phyloP scores from a whole-genome alignment of 2,329 filamentous ascomycete genomes.

The Escovopsis sp. region DNA sequence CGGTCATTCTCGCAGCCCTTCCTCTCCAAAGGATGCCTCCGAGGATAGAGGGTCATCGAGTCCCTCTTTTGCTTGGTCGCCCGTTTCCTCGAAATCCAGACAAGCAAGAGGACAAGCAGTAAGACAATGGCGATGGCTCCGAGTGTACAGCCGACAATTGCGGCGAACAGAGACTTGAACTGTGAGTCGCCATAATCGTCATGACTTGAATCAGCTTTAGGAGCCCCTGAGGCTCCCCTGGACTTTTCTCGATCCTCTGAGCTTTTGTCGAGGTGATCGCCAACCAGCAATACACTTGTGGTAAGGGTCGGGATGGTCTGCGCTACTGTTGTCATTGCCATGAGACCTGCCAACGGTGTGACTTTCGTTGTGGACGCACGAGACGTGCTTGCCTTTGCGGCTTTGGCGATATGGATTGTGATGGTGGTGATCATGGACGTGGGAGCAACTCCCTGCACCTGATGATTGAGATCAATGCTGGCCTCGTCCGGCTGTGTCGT shows the following conservation, averaged over 20 bases:
- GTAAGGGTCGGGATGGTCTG: no score
- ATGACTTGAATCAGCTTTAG: background rate
- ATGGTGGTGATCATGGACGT: no score
- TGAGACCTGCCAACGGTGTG: no score
- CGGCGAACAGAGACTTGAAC: slow-evolving; percentile 12
- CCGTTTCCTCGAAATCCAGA: slow-evolving; percentile 34
- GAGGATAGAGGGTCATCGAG: background rate
- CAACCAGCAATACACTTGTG: background rate
- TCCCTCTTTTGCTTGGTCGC: background rate
- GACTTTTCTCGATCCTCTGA: background rate
- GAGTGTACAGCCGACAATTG: slow-evolving; percentile 36
- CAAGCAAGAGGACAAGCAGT: slow-evolving; percentile 31
- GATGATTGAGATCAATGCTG: no score
- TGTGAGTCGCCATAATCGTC: slow-evolving; percentile 2
- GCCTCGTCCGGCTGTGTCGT: no score
- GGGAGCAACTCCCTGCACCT: no score
- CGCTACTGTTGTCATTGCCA: no score
- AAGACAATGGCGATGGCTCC: slow-evolving; percentile 29
- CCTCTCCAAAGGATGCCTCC: background rate
- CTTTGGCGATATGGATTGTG: no score
- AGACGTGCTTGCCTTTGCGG: no score
- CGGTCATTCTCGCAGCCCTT: slow-evolving; percentile 9
- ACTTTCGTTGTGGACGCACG: no score
- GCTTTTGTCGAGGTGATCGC: background rate
- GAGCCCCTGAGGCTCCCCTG: background rate